Base-by-base conservation (phyloP, 169 alveolate genomes). In the Condylostoma magnum region DNA sequence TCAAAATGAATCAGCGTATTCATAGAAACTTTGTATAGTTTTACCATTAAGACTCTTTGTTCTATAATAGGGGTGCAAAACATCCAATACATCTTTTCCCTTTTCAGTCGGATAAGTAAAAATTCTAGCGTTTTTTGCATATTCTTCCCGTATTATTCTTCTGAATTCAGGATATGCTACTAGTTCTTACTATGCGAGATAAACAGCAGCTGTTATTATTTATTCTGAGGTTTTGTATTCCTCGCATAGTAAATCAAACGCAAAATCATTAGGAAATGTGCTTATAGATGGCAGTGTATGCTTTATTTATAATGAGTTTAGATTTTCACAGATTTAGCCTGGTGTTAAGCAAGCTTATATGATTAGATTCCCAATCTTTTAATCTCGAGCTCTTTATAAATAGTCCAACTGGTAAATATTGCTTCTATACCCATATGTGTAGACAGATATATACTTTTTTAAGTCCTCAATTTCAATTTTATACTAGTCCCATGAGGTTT, bases 81-180 rank as follows among this genome's bases (percentile, higher is more conserved):
- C 69, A 50, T 75, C 82, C 34, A 81, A 36, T 38, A 56, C 84
- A 20, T 56, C 66, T 31, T 58, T 28, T 3, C 88, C 88, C 51
- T 69, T 70, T 33, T 81, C 88, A 6, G 88, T 76, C 2, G 88
- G 88, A 15, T 54, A 56, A 18, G 88, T 81, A 3, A 58, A 54
- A 5, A 81, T 53, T 52, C 53, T 75, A n/a, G 75, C 80, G 51
- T 58, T 53, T 46, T 81, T 65, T 56, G 63, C 51, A 37, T 60
- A 76, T 43, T 56, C 53, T 53, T 69, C 76, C 51, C 79, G 69
- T 6, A 81, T 71, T 56, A 34, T 71, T 37, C 57, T 47, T 69
- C 79, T 69, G n/a, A 81, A 55, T 44, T 53, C 54, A 18, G 88
- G 88, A 51, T 69, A 78, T 30, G 34, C 44, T 38, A 65, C 51